These are phyloP conservation scores for Hyphopichia homilentoma DNA, from an alignment of 805 yeast species.

Conservation along the genomic window DNA sequence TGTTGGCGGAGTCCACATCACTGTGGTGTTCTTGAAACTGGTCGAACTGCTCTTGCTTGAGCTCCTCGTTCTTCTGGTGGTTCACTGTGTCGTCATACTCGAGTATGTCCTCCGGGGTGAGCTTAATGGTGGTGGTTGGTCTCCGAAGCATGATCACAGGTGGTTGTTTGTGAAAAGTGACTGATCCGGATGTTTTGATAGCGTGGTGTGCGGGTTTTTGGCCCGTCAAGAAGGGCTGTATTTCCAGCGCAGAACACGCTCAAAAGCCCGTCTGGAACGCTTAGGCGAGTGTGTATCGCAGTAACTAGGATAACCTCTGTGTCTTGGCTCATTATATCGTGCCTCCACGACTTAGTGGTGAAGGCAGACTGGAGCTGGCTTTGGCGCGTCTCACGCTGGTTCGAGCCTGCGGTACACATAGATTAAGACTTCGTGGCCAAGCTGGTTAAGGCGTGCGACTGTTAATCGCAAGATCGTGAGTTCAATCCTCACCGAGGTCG, in stretches of 20 bases:
- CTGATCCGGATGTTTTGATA: too few species aligned
- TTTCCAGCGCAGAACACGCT: too few species aligned
- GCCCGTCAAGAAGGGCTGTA: too few species aligned
- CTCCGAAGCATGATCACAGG: slow-evolving; percentile 54
- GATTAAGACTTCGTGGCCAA: slow-evolving; percentile 3
- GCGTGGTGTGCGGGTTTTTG: too few species aligned
- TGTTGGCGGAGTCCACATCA: slow-evolving; percentile 1
- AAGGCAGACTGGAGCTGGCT: too few species aligned
- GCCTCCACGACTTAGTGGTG: too few species aligned
- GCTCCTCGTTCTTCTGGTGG: slow-evolving; percentile 1
- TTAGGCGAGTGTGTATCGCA: too few species aligned
- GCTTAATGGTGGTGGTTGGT: slow-evolving; percentile 63
- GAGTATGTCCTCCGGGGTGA: slow-evolving; percentile 65
- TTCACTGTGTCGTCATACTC: slow-evolving; percentile 40
- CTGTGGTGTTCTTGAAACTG: slow-evolving; percentile 2
- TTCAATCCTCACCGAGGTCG: slow-evolving; percentile 3
- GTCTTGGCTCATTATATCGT: too few species aligned
- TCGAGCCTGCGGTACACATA: too few species aligned
- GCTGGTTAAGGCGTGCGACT: slow-evolving; percentile 4
- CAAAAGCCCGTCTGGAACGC: too few species aligned
- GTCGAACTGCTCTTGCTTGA: background rate
- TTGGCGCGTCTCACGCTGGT: too few species aligned
- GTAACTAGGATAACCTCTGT: too few species aligned
- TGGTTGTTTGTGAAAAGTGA: background rate
- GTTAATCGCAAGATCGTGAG: slow-evolving; percentile 4